Evolutionary conservation across 1,284 basidiomycete genomes (phyloP).

Genomic region (Austropuccinia psidii): DNA sequence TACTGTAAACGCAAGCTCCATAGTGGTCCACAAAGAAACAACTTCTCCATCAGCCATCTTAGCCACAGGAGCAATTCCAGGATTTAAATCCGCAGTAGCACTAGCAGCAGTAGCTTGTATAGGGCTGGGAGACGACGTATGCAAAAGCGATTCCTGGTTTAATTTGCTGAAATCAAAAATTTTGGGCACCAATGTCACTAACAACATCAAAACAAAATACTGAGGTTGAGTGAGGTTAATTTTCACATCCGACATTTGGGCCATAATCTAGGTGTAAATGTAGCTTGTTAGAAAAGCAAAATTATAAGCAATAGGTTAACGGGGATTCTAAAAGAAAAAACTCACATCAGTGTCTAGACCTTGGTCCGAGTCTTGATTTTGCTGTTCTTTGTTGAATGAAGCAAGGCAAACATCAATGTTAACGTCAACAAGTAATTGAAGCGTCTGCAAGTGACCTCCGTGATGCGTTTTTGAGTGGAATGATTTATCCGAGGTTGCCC

Average conservation of each 20-base stretch:
- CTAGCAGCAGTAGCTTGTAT: too few relatives aligned
- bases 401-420: slow-evolving; percentile 64
- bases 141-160: slow-evolving; percentile 1
- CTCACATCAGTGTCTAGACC: too few relatives aligned
- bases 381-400: slow-evolving; percentile 59
- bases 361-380: too few relatives aligned
- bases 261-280: too few relatives aligned
- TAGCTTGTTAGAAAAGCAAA: too few relatives aligned
- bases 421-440: slow-evolving; percentile 92
- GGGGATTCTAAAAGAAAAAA: too few relatives aligned
- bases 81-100: too few relatives aligned
- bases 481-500: too few relatives aligned
- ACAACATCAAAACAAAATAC: slow-evolving; percentile 65
- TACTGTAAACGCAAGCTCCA: slow-evolving; percentile 72
- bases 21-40: slow-evolving; percentile 55
- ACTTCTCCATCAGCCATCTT: slow-evolving; percentile 55
- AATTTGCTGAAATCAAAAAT: slow-evolving; percentile 52
- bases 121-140: too few relatives aligned
- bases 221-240: slow-evolving; percentile 84
- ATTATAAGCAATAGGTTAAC: too few relatives aligned
- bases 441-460: slow-evolving; percentile 50
- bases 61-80: too few relatives aligned
- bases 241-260: slow-evolving; percentile 82
- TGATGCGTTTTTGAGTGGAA: too few relatives aligned
- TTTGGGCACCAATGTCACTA: slow-evolving; percentile 67